These are phyloP conservation scores for Aspergillus affinis DNA, from an alignment of 495 filamentous ascomycete species.

Conservation along the genomic window DNA sequence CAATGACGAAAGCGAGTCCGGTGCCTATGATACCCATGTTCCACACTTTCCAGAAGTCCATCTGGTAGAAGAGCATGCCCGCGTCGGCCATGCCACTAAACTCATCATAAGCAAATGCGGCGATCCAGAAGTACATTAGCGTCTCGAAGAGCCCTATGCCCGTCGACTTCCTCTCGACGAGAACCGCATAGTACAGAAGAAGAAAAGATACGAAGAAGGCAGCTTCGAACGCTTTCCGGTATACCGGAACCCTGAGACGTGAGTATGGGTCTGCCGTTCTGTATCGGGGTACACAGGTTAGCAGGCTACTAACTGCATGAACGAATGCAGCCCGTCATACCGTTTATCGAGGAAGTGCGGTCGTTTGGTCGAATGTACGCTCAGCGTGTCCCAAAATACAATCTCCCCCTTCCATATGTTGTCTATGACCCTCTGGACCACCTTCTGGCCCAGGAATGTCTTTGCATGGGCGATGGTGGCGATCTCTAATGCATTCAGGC, in stretches of 20 bases:
- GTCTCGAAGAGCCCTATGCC: constrained; percentile 52
- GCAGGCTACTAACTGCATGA: constrained; percentile 10
- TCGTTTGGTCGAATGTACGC: constrained; percentile 73
- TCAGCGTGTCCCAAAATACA: constrained; percentile 85
- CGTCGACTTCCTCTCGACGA: constrained; percentile 59
- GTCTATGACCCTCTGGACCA: constrained; percentile 84
- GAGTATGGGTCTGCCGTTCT: constrained; percentile 78
- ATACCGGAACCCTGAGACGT: constrained; percentile 83
- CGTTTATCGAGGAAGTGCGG: constrained; percentile 76
- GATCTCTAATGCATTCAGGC: constrained; percentile 87
- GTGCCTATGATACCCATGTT: constrained; percentile 86
- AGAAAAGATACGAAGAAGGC: constrained; percentile 83
- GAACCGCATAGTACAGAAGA: constrained; percentile 78
- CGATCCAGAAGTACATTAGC: constrained; percentile 66
- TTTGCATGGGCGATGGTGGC: constrained; percentile 87
- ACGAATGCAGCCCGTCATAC: constrained; percentile 26
- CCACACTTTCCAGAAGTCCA: constrained; percentile 89
- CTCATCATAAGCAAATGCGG: constrained; percentile 86
- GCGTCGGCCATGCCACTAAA: constrained; percentile 80
- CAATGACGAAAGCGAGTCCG: constrained; percentile 67
- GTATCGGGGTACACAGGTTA: constrained; percentile 4
- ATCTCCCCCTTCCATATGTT: constrained; percentile 92
- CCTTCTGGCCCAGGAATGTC: constrained; percentile 79
- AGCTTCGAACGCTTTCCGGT: constrained; percentile 87
- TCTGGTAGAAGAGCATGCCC: constrained; percentile 76